Conservation (phyloP, 2,329 filamentous ascomycete species). For the Arthrobotrys entomopaga region DNA sequence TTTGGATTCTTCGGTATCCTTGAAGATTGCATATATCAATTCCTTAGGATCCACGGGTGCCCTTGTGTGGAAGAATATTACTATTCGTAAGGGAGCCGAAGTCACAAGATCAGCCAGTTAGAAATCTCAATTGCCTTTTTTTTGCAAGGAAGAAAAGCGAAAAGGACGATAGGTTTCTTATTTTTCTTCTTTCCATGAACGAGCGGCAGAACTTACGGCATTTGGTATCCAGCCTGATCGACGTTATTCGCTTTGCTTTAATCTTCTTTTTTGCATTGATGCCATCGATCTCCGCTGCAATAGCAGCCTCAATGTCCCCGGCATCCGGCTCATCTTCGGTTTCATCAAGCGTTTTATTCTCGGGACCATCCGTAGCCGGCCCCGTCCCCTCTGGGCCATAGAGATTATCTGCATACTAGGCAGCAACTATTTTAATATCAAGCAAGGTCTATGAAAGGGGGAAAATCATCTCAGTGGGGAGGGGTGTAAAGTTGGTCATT, state of each 20-base stretch:
- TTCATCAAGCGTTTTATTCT: slow-evolving; percentile 61
- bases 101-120: slow-evolving; percentile 56
- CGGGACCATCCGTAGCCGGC: slow-evolving; percentile 61
- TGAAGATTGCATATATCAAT: slow-evolving; percentile 66
- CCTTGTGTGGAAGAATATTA: slow-evolving; percentile 68
- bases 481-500: not conserved
- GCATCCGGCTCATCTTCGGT: slow-evolving; percentile 57
- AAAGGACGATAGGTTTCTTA: slow-evolving; percentile 28
- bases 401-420: slow-evolving; percentile 56
- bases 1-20: slow-evolving; percentile 63
- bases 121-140: slow-evolving; percentile 48
- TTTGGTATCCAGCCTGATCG: slow-evolving; percentile 66
- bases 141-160: not conserved
- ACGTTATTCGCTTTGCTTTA: slow-evolving; percentile 68
- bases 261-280: slow-evolving; percentile 66
- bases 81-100: slow-evolving; percentile 59
- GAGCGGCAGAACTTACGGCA: slow-evolving; percentile 64
- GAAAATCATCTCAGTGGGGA: slow-evolving; percentile 27
- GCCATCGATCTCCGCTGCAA: slow-evolving; percentile 75
- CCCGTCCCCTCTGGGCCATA: slow-evolving; percentile 59
- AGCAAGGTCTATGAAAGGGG: slow-evolving; percentile 27
- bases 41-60: slow-evolving; percentile 66
- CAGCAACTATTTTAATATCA: slow-evolving; percentile 47
- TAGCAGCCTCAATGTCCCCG: slow-evolving; percentile 79
- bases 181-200: slow-evolving; percentile 12